Evolutionary conservation across 2,329 filamentous ascomycete genomes (phyloP), one percentile per base, ranked within the genome.

Genomic region (Penicillium sclerotigenum): DNA sequence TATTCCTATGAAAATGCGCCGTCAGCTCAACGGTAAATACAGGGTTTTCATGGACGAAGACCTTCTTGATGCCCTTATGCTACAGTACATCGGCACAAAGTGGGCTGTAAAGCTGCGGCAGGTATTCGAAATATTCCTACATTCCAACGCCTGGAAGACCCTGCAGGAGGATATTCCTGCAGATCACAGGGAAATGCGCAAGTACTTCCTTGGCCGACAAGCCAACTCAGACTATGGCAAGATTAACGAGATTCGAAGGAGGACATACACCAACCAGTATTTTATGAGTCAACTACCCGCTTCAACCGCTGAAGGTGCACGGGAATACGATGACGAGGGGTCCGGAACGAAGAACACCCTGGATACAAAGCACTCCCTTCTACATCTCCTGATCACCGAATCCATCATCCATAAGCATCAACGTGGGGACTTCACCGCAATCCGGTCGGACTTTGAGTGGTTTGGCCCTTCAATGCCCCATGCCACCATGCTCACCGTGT

Each of bases 41-140:
- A 75, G 83, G 2, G 79, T 85, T 26, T 84, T 79, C 63, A 82
- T 83, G 74, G 81, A 85, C 47, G 81, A 83, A 60, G 83, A 86
- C 58, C 71, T 83, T 20, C 75, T 84, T 8, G 80, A 84, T 60
- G 78, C 80, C 1, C 75, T 85, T 8, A 74, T 85, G 24, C 67
- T 84, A 3, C 80, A 84, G 42, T 82, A 78, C 58, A 73, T 85
- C 34, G 82, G 81, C 6, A 68, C 80, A 4, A 76, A 75, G 47
- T 83, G 80, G 78, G 75, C 79, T 2, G 74, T 81, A 4, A 69
- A 74, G 33, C 73, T 84, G 59, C 80, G 79, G 45, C 42, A 64
- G 8, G 71, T 67, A 0, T 79, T 83, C 45, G 65, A 54, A 2
- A 52, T 33, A 0, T 71, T 76, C 47, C 71, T 74, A 45, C 53